Evolutionary conservation across 2,329 filamentous ascomycete species (phyloP), one percentile per base, ranked within the genome.

Genomic region (Pseudogymnoascus sp.): DNA sequence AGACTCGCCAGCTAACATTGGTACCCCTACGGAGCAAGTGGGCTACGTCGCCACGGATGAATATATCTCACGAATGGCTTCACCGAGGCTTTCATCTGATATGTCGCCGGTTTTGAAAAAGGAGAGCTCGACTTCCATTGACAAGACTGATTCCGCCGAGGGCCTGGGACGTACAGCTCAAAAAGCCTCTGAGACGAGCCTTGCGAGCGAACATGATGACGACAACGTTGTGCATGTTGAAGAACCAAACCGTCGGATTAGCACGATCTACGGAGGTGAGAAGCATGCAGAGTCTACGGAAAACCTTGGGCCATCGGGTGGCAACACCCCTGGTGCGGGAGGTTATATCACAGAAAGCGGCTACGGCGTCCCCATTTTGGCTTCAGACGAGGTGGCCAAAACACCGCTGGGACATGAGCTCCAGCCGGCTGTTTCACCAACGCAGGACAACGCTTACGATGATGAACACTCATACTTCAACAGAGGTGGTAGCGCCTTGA

Each of bases 11-110:
- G 82, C 82, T 59, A 80, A 84, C 61, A 75, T 82, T 58, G 85
- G 89, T 61, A 94, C 91, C 3, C 94, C 94, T 2, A 90, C 89
- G 67, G 93, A 97, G 69, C 89, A 97, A 71, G 85, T 96, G 68
- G 94, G 90, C 18, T 96, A 92, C 75, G 83, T 91, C 64, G 93
- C 91, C 11, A 87, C 85, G 9, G 91, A 97, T 65, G 87, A 96
- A 70, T 96, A 91, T 70, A 81, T 86, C 14, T 88, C 87, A 30
- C 87, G 90, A 63, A 85, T 91, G 64, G 80, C 84, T 47, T 89
- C 89, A n/a, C 88, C 88, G 7, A 80, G 76, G 58, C 82, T 83
- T 14, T 74, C 75, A 22, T 79, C 78, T 63, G 73, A 57, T 58
- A 67, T 67, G n/a, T 53, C 47, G 47, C 47, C 28, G 6, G 8